A percentile compares a stretch with the other conserved stretches of the same genome.
Evolutionary conservation across 2,329 filamentous ascomycete species (phyloP).

Genomic region (Alternaria alternata): DNA sequence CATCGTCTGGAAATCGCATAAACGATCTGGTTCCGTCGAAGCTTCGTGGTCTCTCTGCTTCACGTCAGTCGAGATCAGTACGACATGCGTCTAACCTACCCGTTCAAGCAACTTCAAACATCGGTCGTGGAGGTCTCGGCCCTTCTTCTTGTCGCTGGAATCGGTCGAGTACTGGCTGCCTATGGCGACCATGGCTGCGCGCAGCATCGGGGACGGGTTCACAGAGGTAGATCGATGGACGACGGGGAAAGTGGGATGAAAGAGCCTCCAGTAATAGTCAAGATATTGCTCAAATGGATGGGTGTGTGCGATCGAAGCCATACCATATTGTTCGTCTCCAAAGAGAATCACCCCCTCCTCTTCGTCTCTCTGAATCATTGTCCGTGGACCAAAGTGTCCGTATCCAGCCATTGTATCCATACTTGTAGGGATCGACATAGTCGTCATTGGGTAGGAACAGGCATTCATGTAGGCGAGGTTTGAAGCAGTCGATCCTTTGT

Average conservation of each 20-base stretch:
- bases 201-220: constrained; percentile 53
- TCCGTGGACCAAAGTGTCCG: constrained; percentile 40
- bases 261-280: constrained; percentile 55
- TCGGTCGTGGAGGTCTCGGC: constrained; percentile 51
- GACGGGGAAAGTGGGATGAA: constrained; percentile 56
- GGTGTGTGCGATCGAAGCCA: constrained; percentile 44
- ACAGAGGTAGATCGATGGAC: constrained; percentile 54
- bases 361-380: constrained; percentile 47
- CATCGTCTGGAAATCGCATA: constrained; percentile 55
- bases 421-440: constrained; percentile 28
- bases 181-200: constrained; percentile 55
- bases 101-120: constrained; percentile 53
- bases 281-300: constrained; percentile 52
- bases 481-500: constrained; percentile 38
- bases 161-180: constrained; percentile 53
- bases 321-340: constrained; percentile 49
- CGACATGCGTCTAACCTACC: constrained; percentile 25
- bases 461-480: constrained; percentile 34
- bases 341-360: constrained; percentile 48
- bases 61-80: constrained; percentile 23
- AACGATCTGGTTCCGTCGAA: constrained; percentile 37
- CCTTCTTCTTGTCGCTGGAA: constrained; percentile 45
- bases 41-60: constrained; percentile 38
- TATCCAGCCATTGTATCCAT: constrained; percentile 37
- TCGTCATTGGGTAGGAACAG: constrained; percentile 36